phyloP scores from a whole-genome alignment of 1,139 yeast genomes.

The Torulaspora globosa region DNA sequence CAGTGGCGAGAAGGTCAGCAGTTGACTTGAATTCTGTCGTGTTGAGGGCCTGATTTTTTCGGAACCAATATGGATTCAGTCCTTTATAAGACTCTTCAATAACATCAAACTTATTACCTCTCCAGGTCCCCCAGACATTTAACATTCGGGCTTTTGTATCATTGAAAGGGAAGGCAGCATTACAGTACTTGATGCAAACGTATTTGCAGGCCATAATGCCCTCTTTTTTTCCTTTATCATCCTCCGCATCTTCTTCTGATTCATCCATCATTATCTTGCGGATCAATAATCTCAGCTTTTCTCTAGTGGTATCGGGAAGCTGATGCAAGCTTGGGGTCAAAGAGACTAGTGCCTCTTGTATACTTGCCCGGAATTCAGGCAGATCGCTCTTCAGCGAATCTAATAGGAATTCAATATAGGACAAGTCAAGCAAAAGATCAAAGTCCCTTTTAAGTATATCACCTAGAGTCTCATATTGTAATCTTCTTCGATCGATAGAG shows the following conservation, averaged over 20 bases:
- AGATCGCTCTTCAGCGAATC: slow-evolving; percentile 66
- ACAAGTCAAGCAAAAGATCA: slow-evolving; percentile 46
- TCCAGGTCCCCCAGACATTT: slow-evolving; percentile 61
- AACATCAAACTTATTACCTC: slow-evolving; percentile 61
- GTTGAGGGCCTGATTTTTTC: slow-evolving; percentile 43
- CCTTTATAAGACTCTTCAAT: slow-evolving; percentile 82
- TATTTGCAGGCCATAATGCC: slow-evolving; percentile 47
- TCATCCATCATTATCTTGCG: slow-evolving; percentile 41
- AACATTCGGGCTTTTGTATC: slow-evolving; percentile 67
- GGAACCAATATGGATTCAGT: slow-evolving; percentile 64
- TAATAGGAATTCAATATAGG: slow-evolving; percentile 62
- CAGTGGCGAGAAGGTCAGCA: slow-evolving; percentile 42
- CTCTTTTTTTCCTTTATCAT: slow-evolving; percentile 28
- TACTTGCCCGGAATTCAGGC: slow-evolving; percentile 57
- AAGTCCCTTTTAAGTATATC: slow-evolving; percentile 53
- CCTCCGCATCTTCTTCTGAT: slow-evolving; percentile 20
- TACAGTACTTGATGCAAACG: slow-evolving; percentile 62
- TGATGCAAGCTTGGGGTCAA: slow-evolving; percentile 48
- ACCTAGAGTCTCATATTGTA: slow-evolving; percentile 77
- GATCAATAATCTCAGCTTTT: slow-evolving; percentile 45
- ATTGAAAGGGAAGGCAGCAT: slow-evolving; percentile 60
- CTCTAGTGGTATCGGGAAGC: slow-evolving; percentile 42
- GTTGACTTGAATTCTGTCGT: slow-evolving; percentile 43
- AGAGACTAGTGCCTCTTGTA: slow-evolving; percentile 69
- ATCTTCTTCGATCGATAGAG: slow-evolving; percentile 46